Evolutionary conservation across 2,329 filamentous ascomycete genomes (phyloP), one percentile per base, ranked within the genome.

Genomic region (Fusarium sp.): DNA sequence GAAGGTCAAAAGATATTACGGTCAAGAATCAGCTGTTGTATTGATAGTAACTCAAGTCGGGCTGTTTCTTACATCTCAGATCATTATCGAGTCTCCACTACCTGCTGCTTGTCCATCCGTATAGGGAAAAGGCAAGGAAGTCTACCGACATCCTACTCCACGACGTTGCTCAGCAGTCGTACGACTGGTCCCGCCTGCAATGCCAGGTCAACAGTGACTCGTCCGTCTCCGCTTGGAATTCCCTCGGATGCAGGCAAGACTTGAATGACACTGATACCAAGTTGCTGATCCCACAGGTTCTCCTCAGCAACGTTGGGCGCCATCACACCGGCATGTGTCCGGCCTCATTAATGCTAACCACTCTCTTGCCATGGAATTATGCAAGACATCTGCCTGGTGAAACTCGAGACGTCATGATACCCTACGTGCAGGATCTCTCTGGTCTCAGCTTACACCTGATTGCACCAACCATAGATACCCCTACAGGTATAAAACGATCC

Each of bases 141-240:
- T 7, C 39, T 16, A 18, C 50, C 5, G 23, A 64, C 39, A 41
- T 41, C 27, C n/a, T 57, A 13, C n/a, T 65, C 62, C 35, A 64
- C 61, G 37, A 45, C 35, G 62, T 57, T 45, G 48, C 50, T 6
- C 14, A 35, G 27, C 10, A 20, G 60, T 64, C 63, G 43, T 64
- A 30, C 39, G 64, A 71, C 30, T 48, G 16, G 37, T 30, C 60
- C 57, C 27, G 32, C 27, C 25, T 68, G 62, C 41, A 37, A 23
- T 23, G 41, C 23, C 41, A 13, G 45, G 54, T 25, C 11, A 39
- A 39, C 43, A 50, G 27, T n/a, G 20, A 52, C 60, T 62, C 39
- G 4, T 11, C 18, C 13, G 25, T 11, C 6, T 35, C 52, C 14
- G 20, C 18, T 43, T n/a, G 13, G 9, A 32, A 14, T 56, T 37